Evolutionary conservation across 306 rosid genomes (phyloP), one percentile per base, ranked within the genome.

Genomic region (Acacia crassicarpa): DNA sequence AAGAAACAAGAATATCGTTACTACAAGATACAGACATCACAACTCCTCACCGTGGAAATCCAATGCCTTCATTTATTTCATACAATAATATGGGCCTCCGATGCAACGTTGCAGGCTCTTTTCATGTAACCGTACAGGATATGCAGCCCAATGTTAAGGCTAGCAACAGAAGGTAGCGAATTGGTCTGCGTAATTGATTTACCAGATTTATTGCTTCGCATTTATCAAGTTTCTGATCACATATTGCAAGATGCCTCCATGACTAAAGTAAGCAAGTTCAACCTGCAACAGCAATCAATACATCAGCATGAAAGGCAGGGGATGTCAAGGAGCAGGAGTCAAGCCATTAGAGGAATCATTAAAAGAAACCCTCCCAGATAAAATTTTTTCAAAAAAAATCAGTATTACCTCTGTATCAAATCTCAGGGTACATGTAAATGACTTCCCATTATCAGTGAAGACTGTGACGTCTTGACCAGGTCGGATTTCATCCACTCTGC

Each of bases 171-270:
- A 49, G 14, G 38, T 63, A 83, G 51, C 69, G 77, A 72, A 48
- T 74, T 81, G 45, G 41, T 75, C 75, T 27, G 75, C 83, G 62
- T 65, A 77, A 62, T 53, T 51, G 5, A 27, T 44, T 19, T 10
- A 62, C 67, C 78, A 22, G 20, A 72, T 54, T 88, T 88, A 92
- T 41, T 90, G 83, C 67, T 83, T 88, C 15, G 88, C 81, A 61
- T 83, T 75, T 86, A 95, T 93, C 91, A 95, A 87, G 85, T 93
- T 93, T 79, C 99, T 89, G 88, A 95, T 95, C 71, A 88, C 98
- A 76, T 89, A 95, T 2, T 91, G 99, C 46, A 95, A 76, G 77
- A 95, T 95, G 84, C 99, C 99, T 70, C 98, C 98, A 70, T 95
- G 98, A 51, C 89, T 84, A 65, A 95, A 93, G 88, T 95, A 91